phyloP scores from a whole-genome alignment of 2,329 filamentous ascomycete species.

The Cladosporium phlei region DNA sequence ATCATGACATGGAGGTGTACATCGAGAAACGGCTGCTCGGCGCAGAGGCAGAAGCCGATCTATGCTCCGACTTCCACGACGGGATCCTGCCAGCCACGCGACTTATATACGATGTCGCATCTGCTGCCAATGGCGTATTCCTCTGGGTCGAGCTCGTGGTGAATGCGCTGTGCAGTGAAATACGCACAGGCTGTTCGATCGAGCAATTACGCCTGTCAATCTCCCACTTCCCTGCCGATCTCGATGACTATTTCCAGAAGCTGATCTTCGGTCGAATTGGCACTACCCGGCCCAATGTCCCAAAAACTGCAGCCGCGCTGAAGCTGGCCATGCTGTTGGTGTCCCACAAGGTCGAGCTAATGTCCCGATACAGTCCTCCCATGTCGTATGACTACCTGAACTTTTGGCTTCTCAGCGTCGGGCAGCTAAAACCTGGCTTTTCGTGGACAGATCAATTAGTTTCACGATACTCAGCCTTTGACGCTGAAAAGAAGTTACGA shows the following conservation, averaged over 20 bases:
- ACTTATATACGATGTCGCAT: not conserved
- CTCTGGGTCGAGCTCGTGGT: not conserved
- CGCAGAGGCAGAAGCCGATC: not conserved
- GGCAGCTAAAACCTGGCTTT: not conserved
- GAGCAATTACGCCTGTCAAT: not conserved
- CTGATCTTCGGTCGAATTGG: not conserved
- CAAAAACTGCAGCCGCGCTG: not conserved
- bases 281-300: not conserved
- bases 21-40: not conserved
- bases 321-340: not conserved
- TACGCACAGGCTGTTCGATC: not conserved
- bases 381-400: not conserved
- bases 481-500: not conserved
- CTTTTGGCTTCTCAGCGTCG: not conserved
- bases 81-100: not conserved
- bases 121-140: not conserved
- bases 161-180: not conserved
- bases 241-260: not conserved
- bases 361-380: not conserved
- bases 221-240: not conserved
- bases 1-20: not conserved
- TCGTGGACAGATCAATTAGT: not conserved
- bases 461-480: not conserved
- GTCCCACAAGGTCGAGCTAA: too few species aligned
- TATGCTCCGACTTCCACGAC: not conserved